Evolutionary conservation across 352 stramenopile species (phyloP), one percentile per base, ranked within the genome.

Genomic region (Pythium biforme): DNA sequence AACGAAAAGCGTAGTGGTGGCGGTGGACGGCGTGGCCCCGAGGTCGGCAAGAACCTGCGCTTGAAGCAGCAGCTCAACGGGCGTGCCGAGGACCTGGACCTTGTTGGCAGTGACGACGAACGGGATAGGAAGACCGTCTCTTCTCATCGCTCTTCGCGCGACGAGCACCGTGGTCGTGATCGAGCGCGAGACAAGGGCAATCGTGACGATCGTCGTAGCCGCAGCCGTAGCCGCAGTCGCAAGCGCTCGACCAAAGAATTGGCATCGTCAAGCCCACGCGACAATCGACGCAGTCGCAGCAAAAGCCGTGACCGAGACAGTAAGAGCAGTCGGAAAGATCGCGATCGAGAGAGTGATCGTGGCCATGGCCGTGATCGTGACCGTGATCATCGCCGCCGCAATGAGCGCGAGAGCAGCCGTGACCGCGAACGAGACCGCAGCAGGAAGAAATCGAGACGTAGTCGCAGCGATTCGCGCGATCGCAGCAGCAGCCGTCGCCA

Each of bases 101-200:
- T 89, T 0, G 71, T 89, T 9, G 62, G 43, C 2, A 65, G 56
- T 26, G 63, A 65, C 6, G 75, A 87, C 61, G 74, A 85, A 15
- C 62, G 76, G 14, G 37, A 55, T 7, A 20, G 33, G 1, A 56
- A 43, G 17, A 15, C n/a, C 26, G 49, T 46, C 12, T 20, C 17
- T 4, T 20, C 17, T 4, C 19, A 54, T 12, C 40, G 34, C 3
- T 34, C 14, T 3, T 64, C 56, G 23, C 47, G 46, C 11, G 49
- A 39, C 17, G 40, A 57, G 19, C 26, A 40, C 6, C 23, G 11
- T 40, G 23, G n/a, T 0, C 19, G 11, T 26, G 45, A 26, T 11
- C 29, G 39, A 25, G 54, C 23, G 23, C 26, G 23, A 55, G 37
- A 29, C 12, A 66, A 19, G n/a, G n/a, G 27, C 2, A n/a, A 22